Evolutionary conservation across 805 yeast species (phyloP).

Genomic region (Candida insectorum): DNA sequence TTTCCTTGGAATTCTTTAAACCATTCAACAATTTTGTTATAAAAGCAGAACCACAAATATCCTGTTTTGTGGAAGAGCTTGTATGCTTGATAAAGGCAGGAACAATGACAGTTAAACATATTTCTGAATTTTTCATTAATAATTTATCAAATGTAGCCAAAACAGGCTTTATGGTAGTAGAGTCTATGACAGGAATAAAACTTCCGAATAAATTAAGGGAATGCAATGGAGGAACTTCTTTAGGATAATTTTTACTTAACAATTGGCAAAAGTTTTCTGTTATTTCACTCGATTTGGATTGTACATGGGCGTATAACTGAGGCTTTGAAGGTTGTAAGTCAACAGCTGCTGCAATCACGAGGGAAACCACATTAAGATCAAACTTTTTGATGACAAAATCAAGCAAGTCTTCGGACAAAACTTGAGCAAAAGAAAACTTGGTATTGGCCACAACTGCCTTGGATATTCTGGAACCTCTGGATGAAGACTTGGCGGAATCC

Average conservation of each 20-base stretch:
- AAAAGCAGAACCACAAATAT: slow-evolving; percentile 28
- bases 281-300: background rate
- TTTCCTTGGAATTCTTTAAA: slow-evolving; percentile 68
- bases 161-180: slow-evolving; percentile 1
- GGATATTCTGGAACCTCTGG: slow-evolving; percentile 15
- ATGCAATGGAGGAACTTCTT: slow-evolving; percentile 35
- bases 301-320: slow-evolving; percentile 6
- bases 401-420: slow-evolving; percentile 3
- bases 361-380: slow-evolving; percentile 8
- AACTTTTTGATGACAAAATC: slow-evolving; percentile 4
- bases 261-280: slow-evolving; percentile 1
- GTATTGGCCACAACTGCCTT: slow-evolving; percentile 28
- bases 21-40: slow-evolving; percentile 24
- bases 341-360: slow-evolving; percentile 7
- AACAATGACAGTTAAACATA: slow-evolving; percentile 52
- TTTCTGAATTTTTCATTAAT: slow-evolving; percentile 13
- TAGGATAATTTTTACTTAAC: slow-evolving; percentile 15
- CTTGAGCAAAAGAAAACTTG: slow-evolving; percentile 13
- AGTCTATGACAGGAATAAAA: slow-evolving; percentile 39
- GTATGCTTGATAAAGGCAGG: slow-evolving; percentile 42
- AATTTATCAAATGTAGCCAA: slow-evolving; percentile 9
- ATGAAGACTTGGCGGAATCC: slow-evolving; percentile 13
- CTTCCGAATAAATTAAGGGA: slow-evolving; percentile 38
- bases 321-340: slow-evolving; percentile 15
- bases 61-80: background rate